Evolutionary conservation across 164 flowering plant species (phyloP).

Genomic region (Dillenia turbinata): DNA sequence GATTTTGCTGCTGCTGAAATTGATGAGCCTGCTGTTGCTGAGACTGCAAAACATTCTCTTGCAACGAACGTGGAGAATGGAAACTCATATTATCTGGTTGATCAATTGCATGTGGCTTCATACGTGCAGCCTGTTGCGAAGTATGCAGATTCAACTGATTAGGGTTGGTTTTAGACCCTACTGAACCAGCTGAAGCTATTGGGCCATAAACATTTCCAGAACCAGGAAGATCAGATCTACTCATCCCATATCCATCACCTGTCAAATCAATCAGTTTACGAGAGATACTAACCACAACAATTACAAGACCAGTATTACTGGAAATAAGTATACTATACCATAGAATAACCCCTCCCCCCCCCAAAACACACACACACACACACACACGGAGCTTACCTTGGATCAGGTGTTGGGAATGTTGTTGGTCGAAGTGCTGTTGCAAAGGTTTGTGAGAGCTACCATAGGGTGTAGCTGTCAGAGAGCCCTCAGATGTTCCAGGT

Average conservation of each 20-base stretch:
- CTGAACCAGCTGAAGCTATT: slow-evolving; percentile 43
- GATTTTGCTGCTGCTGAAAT: slow-evolving; percentile 48
- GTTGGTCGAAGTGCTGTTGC: slow-evolving; percentile 59
- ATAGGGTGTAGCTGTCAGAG: slow-evolving; percentile 38
- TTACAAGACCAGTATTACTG: not conserved
- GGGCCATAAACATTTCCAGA: slow-evolving; percentile 57
- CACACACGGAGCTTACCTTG: slow-evolving; percentile 39
- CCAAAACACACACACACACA: too few species aligned
- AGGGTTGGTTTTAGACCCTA: slow-evolving; percentile 39
- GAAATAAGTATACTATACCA: too few species aligned
- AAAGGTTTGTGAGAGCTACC: slow-evolving; percentile 48
- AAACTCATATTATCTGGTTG: slow-evolving; percentile 49
- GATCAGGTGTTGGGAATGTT: slow-evolving; percentile 46
- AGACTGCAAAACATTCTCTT: slow-evolving; percentile 36
- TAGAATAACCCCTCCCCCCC: too few species aligned
- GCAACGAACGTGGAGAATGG: slow-evolving; percentile 33
- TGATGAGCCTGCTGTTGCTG: slow-evolving; percentile 58
- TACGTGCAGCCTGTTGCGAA: slow-evolving; percentile 35
- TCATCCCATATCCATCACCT: slow-evolving; percentile 65
- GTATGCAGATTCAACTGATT: slow-evolving; percentile 47
- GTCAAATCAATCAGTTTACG: slow-evolving; percentile 23
- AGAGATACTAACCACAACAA: slow-evolving; percentile 8
- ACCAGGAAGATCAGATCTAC: slow-evolving; percentile 51
- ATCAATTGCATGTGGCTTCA: slow-evolving; percentile 47
- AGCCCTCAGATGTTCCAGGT: slow-evolving; percentile 58